These are phyloP conservation scores for Xylaria acuta DNA, from an alignment of 495 filamentous ascomycete species.

Conservation along the genomic window DNA sequence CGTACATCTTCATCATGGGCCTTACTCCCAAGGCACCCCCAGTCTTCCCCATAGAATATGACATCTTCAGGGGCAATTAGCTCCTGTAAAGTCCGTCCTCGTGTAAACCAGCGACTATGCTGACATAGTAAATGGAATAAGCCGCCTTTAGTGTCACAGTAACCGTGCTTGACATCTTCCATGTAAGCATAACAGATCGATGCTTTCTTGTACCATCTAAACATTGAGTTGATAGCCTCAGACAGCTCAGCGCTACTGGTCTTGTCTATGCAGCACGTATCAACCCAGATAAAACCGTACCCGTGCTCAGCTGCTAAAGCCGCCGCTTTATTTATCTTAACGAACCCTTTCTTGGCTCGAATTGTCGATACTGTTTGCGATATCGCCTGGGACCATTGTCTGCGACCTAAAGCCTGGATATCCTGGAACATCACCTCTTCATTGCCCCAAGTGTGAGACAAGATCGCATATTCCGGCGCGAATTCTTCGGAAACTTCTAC, in stretches of 20 bases:
- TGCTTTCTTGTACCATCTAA: conserved; percentile 22
- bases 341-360: conserved; percentile 3
- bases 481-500: not conserved
- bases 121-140: not conserved
- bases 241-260: conserved; percentile 11
- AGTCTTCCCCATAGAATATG: conserved; percentile 6
- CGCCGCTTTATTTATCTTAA: conserved; percentile 16
- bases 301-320: conserved; percentile 13
- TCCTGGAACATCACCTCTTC: conserved; percentile 27
- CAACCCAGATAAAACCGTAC: conserved; percentile 20
- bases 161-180: conserved; percentile 13
- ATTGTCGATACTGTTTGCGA: not conserved
- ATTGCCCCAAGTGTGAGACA: conserved; percentile 30
- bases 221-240: conserved; percentile 18
- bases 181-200: conserved; percentile 26
- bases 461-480: conserved; percentile 20
- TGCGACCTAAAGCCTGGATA: not conserved
- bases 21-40: conserved; percentile 11
- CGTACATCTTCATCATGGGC: not conserved
- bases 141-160: not conserved
- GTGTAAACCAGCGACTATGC: conserved; percentile 11
- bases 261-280: conserved; percentile 27
- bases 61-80: conserved; percentile 18
- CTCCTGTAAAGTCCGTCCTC: conserved; percentile 17
- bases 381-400: not conserved